Base-by-base conservation (phyloP, 768 basidiomycete genomes). In the Coprinopsis strossmayeri region DNA sequence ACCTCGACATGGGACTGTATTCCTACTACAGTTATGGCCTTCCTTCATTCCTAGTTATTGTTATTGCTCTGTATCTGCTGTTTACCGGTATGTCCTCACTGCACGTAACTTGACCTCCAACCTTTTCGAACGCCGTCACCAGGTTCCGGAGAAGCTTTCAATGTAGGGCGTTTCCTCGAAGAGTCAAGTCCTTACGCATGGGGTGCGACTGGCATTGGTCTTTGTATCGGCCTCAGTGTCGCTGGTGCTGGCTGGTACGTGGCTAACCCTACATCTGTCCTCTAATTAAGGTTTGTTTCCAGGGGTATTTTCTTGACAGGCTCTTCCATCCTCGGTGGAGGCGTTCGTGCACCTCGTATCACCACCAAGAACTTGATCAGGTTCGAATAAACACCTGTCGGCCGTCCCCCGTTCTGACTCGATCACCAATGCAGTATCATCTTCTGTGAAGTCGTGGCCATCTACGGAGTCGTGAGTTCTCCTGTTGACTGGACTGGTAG, bases 281-380 rank as follows among this genome's bases (percentile, higher is more conserved):
- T 15, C 26, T 40, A 13, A 46, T 34, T 60, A 52, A 51, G n/a
- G 48, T 35, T n/a, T 43, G 28, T 35, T 44, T 24, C 53, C 53
- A 98, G 95, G 95, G 95, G 95, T 44, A 98, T 99, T 63, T 92
- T 95, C 72, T 70, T 98, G 48, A 98, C 96, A 0, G 96, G 96
- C 47, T 70, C 94, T n/a, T 95, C 92, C 25, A 93, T 99, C 57
- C 75, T 99, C 25, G 95, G 95, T 38, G 96, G 93, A 62, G 94
- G 94, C 60, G 92, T 98, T 9, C 76, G 93, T 35, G 78, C 92
- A 40, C 95, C 95, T 10, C 77, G 95, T 55, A 98, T 99, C 47
- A 79, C 85, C 42, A 98, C 95, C 17, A 98, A 99, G 79, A 99
- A 99, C 64, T 66, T 98, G 65, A 96, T 99, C 58, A 93, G 91